Base-by-base conservation (phyloP, 2,329 filamentous ascomycete species). In the Fusarium phyllophilum region DNA sequence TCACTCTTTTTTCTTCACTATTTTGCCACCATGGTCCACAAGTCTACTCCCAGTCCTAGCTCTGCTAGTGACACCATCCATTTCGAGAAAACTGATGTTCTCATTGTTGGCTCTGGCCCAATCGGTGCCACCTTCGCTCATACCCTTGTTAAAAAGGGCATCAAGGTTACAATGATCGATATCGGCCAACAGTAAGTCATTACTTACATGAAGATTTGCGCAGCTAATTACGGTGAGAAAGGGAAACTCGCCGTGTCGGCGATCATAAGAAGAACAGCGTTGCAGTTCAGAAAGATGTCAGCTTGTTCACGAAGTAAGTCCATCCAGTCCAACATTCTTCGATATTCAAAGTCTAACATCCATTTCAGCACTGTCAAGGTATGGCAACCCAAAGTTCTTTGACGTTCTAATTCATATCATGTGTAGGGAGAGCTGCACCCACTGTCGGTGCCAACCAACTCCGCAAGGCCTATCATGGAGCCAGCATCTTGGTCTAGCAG, bases 241-340 rank as follows among this genome's bases (percentile, higher is more conserved):
- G 62, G 11, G 62, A 65, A 36, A 62, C 62, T 20, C 49, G 57
- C 1, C 62, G 62, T 3, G 3, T 65, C 24, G 62, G 57, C 2
- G 57, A 65, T 11, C 57, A 65, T 24, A 65, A 65, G 45, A 65
- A 65, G 39, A 65, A 65, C 57, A 65, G 62, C 22, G 34, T 65
- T 29, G 57, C 62, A 22, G 44, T 65, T 18, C 62, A 65, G 38
- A 62, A 65, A 33, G 57, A 65, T 38, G 62, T 65, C 31, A 65
- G 44, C 14, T 44, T 65, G 18, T 65, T 65, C 17, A 65, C 62
- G 2, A 62, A 65, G 57, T 65, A 26, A 44, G 62, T 29, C 8
- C 6, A 7, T 45, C 10, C 5, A 20, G 18, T 7, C 18, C 18
- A 39, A 12, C 6, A 12, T 5, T 5, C 36, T 38, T 20, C 20